Conservation (phyloP, 768 basidiomycete species). For the Rhodotorula kratochvilovae region DNA sequence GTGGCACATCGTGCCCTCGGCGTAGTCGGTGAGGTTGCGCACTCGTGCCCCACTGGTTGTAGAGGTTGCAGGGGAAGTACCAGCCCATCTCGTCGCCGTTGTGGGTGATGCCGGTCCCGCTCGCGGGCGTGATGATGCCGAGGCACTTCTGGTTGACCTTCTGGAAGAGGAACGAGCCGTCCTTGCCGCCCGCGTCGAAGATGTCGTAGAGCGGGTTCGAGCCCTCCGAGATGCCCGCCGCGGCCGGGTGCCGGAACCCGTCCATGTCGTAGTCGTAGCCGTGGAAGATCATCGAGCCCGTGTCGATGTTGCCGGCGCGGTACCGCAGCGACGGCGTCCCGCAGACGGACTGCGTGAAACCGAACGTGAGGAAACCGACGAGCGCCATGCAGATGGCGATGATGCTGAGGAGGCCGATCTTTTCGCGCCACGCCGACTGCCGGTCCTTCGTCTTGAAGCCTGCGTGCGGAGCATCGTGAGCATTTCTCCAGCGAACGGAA, state of each 20-base stretch:
- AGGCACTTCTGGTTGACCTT: slow-evolving; percentile 78
- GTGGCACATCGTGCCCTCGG: slow-evolving; percentile 67
- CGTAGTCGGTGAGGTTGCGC: slow-evolving; percentile 68
- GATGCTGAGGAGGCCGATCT: slow-evolving; percentile 83
- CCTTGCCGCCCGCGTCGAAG: slow-evolving; percentile 77
- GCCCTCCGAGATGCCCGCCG: slow-evolving; percentile 67
- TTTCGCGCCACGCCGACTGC: slow-evolving; percentile 96
- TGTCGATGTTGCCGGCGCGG: slow-evolving; percentile 71
- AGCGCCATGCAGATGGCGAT: slow-evolving; percentile 78
- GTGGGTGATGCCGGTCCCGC: slow-evolving; percentile 63
- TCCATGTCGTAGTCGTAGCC: slow-evolving; percentile 90
- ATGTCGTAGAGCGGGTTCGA: slow-evolving; percentile 78
- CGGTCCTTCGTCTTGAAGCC: slow-evolving; percentile 85
- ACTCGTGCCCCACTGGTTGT: slow-evolving; percentile 64
- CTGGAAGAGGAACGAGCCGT: slow-evolving; percentile 93
- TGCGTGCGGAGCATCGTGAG: slow-evolving; percentile 44
- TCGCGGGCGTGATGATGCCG: slow-evolving; percentile 66
- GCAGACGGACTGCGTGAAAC: slow-evolving; percentile 91
- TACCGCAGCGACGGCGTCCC: slow-evolving; percentile 77
- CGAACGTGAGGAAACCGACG: slow-evolving; percentile 97
- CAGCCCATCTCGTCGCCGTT: slow-evolving; percentile 67
- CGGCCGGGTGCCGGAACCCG: slow-evolving; percentile 74
- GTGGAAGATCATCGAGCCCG: slow-evolving; percentile 82
- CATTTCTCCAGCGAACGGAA: neutral
- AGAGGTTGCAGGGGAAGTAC: slow-evolving; percentile 98